Evolutionary conservation across 768 basidiomycete genomes (phyloP).

Genomic region (Rhodotorula diobovata): DNA sequence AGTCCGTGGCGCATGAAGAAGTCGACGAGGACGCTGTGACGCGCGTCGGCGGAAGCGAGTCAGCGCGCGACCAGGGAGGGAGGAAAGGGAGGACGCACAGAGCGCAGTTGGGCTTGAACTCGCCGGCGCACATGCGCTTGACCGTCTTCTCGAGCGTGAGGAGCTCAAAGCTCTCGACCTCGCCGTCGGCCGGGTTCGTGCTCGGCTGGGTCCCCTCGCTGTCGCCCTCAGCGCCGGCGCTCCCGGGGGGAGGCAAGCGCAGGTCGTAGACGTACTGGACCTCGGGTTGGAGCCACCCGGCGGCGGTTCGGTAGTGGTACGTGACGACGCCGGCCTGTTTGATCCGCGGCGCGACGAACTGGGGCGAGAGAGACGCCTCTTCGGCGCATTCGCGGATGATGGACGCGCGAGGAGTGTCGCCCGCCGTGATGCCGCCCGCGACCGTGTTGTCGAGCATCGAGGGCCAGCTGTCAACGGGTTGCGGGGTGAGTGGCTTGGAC

Average conservation of each 20-base stretch:
- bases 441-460: constrained; percentile 76
- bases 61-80: not conserved
- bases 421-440: constrained; percentile 84
- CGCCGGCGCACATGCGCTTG: constrained; percentile 59
- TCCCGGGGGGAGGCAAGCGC: constrained; percentile 54
- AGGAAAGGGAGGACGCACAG: constrained; percentile 48
- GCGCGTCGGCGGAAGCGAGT: not conserved
- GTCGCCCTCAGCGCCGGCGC: too few relatives aligned
- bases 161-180: constrained; percentile 90
- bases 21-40: constrained; percentile 68
- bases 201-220: constrained; percentile 43
- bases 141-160: constrained; percentile 62
- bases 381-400: constrained; percentile 89
- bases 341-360: constrained; percentile 60
- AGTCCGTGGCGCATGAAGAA: constrained; percentile 80
- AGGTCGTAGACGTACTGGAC: constrained; percentile 80
- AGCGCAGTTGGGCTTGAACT: constrained; percentile 92
- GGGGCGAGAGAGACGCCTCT: constrained; percentile 74
- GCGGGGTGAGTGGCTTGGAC: not conserved
- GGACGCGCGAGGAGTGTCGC: constrained; percentile 65
- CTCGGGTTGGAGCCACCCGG: constrained; percentile 65
- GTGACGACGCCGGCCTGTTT: constrained; percentile 66
- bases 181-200: constrained; percentile 69
- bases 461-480: constrained; percentile 60
- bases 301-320: constrained; percentile 69